These are phyloP conservation scores for Amauroascus niger DNA, from an alignment of 2,329 filamentous ascomycete genomes.

Conservation along the genomic window DNA sequence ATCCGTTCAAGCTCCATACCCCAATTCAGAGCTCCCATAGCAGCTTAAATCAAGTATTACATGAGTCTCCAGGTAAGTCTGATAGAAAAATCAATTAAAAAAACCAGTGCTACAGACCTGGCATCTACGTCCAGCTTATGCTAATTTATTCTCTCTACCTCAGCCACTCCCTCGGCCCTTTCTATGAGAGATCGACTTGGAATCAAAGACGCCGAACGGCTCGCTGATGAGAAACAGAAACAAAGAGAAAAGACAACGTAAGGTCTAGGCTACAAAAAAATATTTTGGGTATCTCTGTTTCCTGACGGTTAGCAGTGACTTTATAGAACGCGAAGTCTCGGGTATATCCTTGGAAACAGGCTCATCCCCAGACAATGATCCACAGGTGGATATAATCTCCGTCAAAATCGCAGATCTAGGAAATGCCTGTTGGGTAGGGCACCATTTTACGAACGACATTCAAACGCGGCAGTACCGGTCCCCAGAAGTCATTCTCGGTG, in stretches of 20 bases:
- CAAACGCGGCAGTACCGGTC: conserved; percentile 96
- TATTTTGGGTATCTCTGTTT: background rate
- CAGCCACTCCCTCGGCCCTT: conserved; percentile 33
- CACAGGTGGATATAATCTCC: conserved; percentile 66
- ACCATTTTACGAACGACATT: conserved; percentile 99
- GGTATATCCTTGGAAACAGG: conserved; percentile 85
- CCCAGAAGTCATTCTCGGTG: conserved; percentile 89
- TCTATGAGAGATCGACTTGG: conserved; percentile 53
- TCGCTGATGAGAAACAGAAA: conserved; percentile 58
- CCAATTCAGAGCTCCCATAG: conserved; percentile 55
- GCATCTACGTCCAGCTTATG: conserved; percentile 26
- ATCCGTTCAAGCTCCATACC: conserved; percentile 52
- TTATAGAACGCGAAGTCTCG: conserved; percentile 85
- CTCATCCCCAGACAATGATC: conserved; percentile 49
- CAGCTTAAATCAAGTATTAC: conserved; percentile 76
- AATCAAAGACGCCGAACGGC: conserved; percentile 43
- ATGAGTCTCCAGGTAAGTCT: conserved; percentile 55
- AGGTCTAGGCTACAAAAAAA: conserved; percentile 31
- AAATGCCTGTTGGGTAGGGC: conserved; percentile 96
- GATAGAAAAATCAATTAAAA: too few relatives aligned
- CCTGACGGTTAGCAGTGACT: conserved; percentile 49
- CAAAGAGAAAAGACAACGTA: conserved; percentile 91
- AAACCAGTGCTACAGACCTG: conserved; percentile 28
- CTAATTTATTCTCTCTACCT: conserved; percentile 24
- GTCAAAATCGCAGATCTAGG: conserved; percentile 98